Evolutionary conservation across 768 basidiomycete species (phyloP), one percentile per base, ranked within the genome.

Genomic region (Hemileccinum rubropunctum): DNA sequence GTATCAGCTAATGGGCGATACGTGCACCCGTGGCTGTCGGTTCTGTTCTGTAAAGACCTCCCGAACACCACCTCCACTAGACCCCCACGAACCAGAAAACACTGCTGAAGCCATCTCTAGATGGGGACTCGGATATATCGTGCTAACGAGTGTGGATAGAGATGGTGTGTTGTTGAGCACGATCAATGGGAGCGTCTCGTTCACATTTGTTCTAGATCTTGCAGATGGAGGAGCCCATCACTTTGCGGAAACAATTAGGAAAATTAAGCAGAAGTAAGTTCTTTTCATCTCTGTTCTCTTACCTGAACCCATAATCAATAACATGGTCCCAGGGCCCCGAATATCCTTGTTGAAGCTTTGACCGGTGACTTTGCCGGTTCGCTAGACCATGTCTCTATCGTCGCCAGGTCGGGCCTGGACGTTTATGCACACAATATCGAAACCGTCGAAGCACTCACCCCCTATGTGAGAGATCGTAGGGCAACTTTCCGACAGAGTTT

Each of bases 371-470:
- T 98, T 68, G 82, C 82, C 15, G 95, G 92, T 15, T 79, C 79
- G 38, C 65, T 89, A 41, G 77, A 84, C 10, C 81, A 86, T 44
- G 89, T 97, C 23, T 80, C 85, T 1, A 57, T 83, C 10, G 91
- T 99, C 21, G 97, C 97, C 3, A 82, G 82, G 52, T 97, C 95
- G 0, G 97, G 97, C 3, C 75, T 99, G 15, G 97, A 98, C 63
- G 97, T 99, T 12, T 99, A 94, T 62, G 97, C 97, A 1, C 97
- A 99, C 71, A 98, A 99, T 66, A 73, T 98, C 41, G 97, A 99
- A 71, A 98, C 97, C 0, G 84, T 87, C n/a, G 95, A 98, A 70
- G 84, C 82, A 39, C 74, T 97, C 45, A 98, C 97, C 1, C 97
- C 95, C 0, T 93, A 80, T 60, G 97, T 99, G 23, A 89, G 97